A percentile compares a stretch with the other conserved stretches of the same genome.
Evolutionary conservation across 2,329 filamentous ascomycete genomes (phyloP).

Genomic region (Trichoderma atroviride): DNA sequence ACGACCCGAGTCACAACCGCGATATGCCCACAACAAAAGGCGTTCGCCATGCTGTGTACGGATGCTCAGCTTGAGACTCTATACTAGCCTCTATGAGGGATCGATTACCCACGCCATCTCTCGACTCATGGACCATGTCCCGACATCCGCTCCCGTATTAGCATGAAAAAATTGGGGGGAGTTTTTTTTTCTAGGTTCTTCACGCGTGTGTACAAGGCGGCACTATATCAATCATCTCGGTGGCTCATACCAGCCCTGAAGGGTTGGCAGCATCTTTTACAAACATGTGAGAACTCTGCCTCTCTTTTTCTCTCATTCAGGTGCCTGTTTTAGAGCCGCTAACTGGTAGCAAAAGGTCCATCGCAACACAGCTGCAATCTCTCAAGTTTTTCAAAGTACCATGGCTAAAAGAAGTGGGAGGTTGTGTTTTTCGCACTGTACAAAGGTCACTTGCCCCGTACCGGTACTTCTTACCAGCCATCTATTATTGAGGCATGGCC

Average conservation of each 20-base stretch:
- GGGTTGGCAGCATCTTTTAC: not conserved
- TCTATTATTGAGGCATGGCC: slow-evolving; percentile 25
- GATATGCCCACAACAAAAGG: not conserved
- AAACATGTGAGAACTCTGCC: not conserved
- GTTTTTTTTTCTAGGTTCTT: not conserved
- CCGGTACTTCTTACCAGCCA: slow-evolving; percentile 26
- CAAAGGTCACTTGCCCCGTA: not conserved
- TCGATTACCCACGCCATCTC: not conserved
- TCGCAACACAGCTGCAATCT: not conserved
- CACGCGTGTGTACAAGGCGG: not conserved
- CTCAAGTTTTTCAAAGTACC: not conserved
- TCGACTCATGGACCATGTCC: slow-evolving; percentile 1
- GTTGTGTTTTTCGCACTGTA: slow-evolving; percentile 14
- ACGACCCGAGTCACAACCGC: not conserved
- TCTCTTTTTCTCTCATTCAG: not conserved
- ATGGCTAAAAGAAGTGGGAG: not conserved
- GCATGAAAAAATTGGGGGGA: not conserved
- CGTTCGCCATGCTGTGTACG: not conserved
- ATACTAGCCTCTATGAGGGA: not conserved
- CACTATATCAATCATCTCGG: not conserved
- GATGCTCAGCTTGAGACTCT: not conserved
- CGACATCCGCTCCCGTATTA: not conserved
- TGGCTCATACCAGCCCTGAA: not conserved
- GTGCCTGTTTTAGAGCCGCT: not conserved
- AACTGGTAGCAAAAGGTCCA: not conserved